A percentile compares a stretch with the other conserved stretches of the same genome.
Evolutionary conservation across 768 basidiomycete species (phyloP).

Genomic region (Leccinum fibrillosum): DNA sequence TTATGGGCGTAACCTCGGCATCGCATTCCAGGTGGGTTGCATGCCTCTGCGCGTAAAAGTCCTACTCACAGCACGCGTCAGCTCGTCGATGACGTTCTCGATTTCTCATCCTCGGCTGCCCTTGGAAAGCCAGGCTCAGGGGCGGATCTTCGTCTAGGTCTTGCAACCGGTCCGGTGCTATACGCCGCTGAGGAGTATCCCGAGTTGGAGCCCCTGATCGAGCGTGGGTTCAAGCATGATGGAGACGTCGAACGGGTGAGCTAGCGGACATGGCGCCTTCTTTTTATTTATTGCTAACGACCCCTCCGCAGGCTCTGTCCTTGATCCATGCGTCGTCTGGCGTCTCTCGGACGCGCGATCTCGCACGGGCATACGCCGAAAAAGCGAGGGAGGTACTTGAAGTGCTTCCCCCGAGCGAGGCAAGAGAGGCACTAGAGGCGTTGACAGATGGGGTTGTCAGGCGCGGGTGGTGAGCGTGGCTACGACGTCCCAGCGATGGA

Average conservation of each 20-base stretch:
- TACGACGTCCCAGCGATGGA: neutral
- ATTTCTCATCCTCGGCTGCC: slow-evolving; percentile 76
- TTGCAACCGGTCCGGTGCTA: slow-evolving; percentile 82
- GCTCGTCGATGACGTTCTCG: slow-evolving; percentile 95
- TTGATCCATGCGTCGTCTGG: slow-evolving; percentile 62
- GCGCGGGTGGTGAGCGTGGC: slow-evolving; percentile 43
- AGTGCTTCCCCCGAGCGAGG: slow-evolving; percentile 77
- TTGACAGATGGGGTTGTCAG: slow-evolving; percentile 68
- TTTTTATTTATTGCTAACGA: neutral
- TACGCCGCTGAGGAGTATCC: slow-evolving; percentile 87
- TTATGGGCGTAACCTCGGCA: slow-evolving; percentile 86
- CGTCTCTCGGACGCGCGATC: slow-evolving; percentile 70
- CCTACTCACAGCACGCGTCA: slow-evolving; percentile 28
- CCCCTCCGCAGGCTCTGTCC: slow-evolving; percentile 54
- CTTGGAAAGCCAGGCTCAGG: slow-evolving; percentile 87
- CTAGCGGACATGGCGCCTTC: neutral
- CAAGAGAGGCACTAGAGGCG: slow-evolving; percentile 68
- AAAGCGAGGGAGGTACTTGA: slow-evolving; percentile 70
- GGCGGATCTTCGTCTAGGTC: slow-evolving; percentile 76
- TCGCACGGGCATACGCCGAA: slow-evolving; percentile 73
- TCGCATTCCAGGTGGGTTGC: slow-evolving; percentile 85
- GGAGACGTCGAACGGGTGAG: slow-evolving; percentile 82
- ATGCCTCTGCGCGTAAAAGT: too few species aligned
- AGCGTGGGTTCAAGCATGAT: slow-evolving; percentile 67
- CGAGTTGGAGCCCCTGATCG: slow-evolving; percentile 71